Evolutionary conservation across 2,329 filamentous ascomycete genomes (phyloP).

Genomic region (Pleurostoma richardsiae): DNA sequence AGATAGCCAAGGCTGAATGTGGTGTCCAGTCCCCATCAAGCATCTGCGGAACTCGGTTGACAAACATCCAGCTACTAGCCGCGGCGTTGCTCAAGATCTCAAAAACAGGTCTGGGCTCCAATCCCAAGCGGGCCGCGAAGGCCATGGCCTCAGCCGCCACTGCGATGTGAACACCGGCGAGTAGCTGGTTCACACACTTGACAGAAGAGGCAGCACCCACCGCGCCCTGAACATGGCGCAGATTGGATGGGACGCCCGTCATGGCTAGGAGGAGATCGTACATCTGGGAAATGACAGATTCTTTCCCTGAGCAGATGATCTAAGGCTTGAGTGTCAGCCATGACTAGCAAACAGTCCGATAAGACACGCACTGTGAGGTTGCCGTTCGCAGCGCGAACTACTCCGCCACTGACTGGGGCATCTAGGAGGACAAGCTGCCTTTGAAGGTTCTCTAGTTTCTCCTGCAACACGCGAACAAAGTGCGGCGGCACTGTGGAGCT

Average conservation of each 20-base stretch:
- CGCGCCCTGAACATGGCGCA: conserved; percentile 44
- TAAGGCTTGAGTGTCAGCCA: conserved; percentile 4
- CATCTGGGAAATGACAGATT: conserved; percentile 13
- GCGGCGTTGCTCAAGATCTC: conserved; percentile 37
- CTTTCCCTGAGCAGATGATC: conserved; percentile 26
- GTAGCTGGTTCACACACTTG: conserved; percentile 53
- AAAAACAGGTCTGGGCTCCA: conserved; percentile 42
- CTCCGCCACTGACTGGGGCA: conserved; percentile 30
- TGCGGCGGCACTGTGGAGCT: conserved; percentile 29
- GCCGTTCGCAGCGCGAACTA: conserved; percentile 27
- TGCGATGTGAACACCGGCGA: conserved; percentile 54
- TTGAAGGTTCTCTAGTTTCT: conserved; percentile 12
- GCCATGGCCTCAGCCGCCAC: conserved; percentile 51
- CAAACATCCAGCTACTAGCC: conserved; percentile 30
- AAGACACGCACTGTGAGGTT: conserved; percentile 22
- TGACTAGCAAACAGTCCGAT: not conserved
- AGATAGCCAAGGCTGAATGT: conserved; percentile 26
- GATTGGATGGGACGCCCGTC: conserved; percentile 21
- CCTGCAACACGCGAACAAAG: conserved; percentile 15
- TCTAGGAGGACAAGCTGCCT: conserved; percentile 25
- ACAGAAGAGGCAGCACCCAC: conserved; percentile 49
- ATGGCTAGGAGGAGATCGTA: conserved; percentile 22
- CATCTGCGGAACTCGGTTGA: conserved; percentile 27
- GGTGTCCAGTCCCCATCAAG: conserved; percentile 27
- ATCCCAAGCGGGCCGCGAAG: conserved; percentile 44